Base-by-base conservation (phyloP, 768 basidiomycete species). In the Naganishia vishniacii region DNA sequence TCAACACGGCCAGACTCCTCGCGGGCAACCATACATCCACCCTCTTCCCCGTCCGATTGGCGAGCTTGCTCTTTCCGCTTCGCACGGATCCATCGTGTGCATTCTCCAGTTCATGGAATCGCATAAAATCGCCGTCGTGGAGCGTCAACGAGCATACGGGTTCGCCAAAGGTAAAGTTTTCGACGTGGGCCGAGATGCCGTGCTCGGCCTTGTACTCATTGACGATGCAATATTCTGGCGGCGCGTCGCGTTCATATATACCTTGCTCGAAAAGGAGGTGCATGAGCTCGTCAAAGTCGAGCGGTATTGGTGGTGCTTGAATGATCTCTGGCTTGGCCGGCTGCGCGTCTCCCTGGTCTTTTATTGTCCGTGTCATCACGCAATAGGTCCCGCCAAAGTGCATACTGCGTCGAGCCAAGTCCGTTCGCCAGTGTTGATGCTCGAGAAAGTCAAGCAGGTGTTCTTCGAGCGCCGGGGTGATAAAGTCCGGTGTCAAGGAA, bases 151-250 rank as follows among this genome's bases (percentile, higher is more conserved):
- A 56, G 34, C 53, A 56, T 13, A 56, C 53, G 34, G 53, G 53
- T 41, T 56, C 53, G 32, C 53, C 53, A 25, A 56, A 56, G 11
- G 53, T 40, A 56, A 56, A 56, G 53, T 56, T 56, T 40, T 56
- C 53, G 20, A 56, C 37, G 53, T 56, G 53, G 7, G 53, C 53
- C 4, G 53, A 56, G 32, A 56, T 56, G 1, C 53, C 53, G 15
- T 56, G 37, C 20, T n/a, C 34, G 2, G 37, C 53, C 18, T 40
- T 37, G 53, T 56, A 56, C 20, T 56, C 53, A 26, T 56, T 56
- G 53, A 56, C 53, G 37, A 56, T 56, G 32, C 53, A 56, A 34
- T 40, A 56, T 26, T 56, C 53, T 40, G 53, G 53, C 8, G 37
- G 53, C 18, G 28, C 23, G 13, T 40, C 12, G 20, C 53, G n/a